Percentiles rank a stretch among this genome's conserved stretches.
These are phyloP conservation scores for Tulasnella calospora DNA, from an alignment of 768 basidiomycete species.

Conservation along the genomic window DNA sequence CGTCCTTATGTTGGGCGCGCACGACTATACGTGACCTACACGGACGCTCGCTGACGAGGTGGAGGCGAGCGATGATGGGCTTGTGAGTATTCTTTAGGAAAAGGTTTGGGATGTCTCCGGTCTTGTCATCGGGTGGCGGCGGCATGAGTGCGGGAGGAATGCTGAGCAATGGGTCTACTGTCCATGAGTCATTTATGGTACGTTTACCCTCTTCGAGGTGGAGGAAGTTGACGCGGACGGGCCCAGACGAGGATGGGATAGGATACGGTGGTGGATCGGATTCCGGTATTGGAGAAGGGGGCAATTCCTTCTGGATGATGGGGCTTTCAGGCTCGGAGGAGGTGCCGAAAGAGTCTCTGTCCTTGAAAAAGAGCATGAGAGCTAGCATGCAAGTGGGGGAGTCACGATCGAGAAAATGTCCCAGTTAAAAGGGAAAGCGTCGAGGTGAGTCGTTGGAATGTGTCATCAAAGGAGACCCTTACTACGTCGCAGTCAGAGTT, in stretches of 20 bases:
- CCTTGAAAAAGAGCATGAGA: constrained; percentile 5
- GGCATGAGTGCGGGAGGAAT: constrained; percentile 16
- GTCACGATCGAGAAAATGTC: not conserved
- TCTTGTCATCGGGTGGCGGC: not conserved
- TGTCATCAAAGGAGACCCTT: not conserved
- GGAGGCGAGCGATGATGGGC: constrained; percentile 1
- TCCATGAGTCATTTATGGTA: constrained; percentile 19
- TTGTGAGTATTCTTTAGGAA: not conserved
- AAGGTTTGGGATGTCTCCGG: not conserved
- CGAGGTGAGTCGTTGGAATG: not conserved
- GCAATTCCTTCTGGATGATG: not conserved
- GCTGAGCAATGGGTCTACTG: constrained; percentile 9
- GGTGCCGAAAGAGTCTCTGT: not conserved
- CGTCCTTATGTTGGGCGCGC: constrained; percentile 1
- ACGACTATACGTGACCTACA: not conserved
- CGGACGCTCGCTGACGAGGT: not conserved
- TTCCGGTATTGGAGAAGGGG: not conserved
- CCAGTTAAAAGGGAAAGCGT: not conserved
- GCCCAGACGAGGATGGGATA: not conserved
- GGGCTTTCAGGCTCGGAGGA: not conserved
- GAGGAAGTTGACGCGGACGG: constrained; percentile 14
- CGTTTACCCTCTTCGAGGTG: not conserved
- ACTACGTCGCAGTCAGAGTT: not conserved
- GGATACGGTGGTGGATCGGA: not conserved
- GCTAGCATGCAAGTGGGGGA: not conserved